phyloP scores from a whole-genome alignment of 2,329 filamentous ascomycete genomes.

The Laburnicola sp. region DNA sequence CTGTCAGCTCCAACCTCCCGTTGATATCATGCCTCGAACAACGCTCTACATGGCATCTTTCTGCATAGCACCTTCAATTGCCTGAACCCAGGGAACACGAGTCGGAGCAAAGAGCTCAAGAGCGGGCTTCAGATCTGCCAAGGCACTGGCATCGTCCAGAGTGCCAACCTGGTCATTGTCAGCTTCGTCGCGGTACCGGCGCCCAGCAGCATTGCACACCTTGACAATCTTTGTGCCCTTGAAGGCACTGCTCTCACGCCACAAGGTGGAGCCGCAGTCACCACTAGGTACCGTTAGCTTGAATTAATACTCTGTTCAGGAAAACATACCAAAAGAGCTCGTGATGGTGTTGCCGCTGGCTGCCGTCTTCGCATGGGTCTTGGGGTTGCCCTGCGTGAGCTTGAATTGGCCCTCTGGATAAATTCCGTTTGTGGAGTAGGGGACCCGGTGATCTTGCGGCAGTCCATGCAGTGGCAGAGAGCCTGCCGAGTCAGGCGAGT shows the following conservation, averaged over 20 bases:
- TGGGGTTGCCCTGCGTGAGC: conserved; percentile 55
- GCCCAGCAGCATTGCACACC: conserved; percentile 14
- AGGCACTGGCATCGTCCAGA: conserved; percentile 46
- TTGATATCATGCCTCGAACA: background rate
- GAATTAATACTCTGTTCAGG: background rate
- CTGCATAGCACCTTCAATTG: conserved; percentile 46
- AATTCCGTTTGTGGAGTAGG: conserved; percentile 57
- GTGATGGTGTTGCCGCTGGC: conserved; percentile 59
- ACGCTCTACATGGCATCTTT: conserved; percentile 43
- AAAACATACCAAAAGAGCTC: conserved; percentile 55
- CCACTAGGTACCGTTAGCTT: conserved; percentile 41
- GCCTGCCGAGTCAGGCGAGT: conserved; percentile 41
- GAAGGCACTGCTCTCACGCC: conserved; percentile 45
- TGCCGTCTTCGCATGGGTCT: conserved; percentile 54
- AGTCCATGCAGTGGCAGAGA: conserved; percentile 62
- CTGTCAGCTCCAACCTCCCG: background rate
- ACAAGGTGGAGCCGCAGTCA: conserved; percentile 61
- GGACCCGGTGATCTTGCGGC: conserved; percentile 58
- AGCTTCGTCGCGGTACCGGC: conserved; percentile 15
- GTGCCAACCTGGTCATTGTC: conserved; percentile 46
- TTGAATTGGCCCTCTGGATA: conserved; percentile 51
- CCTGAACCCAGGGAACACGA: conserved; percentile 47
- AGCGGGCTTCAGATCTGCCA: conserved; percentile 46
- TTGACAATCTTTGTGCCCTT: conserved; percentile 42
- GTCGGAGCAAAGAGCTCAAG: conserved; percentile 47